A percentile compares a stretch with the other conserved stretches of the same genome.
phyloP scores from a whole-genome alignment of 108 stramenopile species.

The Skeletonema marinoi region DNA sequence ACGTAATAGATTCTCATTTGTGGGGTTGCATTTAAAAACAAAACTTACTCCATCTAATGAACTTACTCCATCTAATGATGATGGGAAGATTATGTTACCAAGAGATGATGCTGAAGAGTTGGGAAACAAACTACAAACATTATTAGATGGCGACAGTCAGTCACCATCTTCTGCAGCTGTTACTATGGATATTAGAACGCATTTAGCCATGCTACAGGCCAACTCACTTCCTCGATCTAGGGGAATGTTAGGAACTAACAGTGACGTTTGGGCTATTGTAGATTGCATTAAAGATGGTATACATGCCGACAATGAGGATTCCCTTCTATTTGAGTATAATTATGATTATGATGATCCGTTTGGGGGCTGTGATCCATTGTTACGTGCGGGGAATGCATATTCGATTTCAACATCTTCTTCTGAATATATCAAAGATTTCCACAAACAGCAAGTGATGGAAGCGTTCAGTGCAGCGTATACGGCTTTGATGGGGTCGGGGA shows the following conservation, averaged over 20 bases:
- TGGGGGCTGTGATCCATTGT: constrained; percentile 37
- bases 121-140: constrained; percentile 23
- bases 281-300: constrained; percentile 23
- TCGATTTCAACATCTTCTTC: constrained; percentile 1
- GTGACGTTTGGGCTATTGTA: constrained; percentile 30
- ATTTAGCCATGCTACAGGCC: constrained; percentile 43
- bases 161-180: constrained; percentile 12
- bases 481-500: constrained; percentile 12
- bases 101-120: constrained; percentile 26
- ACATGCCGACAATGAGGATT: constrained; percentile 17
- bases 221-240: constrained; percentile 29
- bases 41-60: background rate
- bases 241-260: constrained; percentile 19
- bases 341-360: constrained; percentile 33
- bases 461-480: constrained; percentile 29
- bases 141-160: constrained; percentile 16
- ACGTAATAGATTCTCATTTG: constrained; percentile 9
- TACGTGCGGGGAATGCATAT: constrained; percentile 28
- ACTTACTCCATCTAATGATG: background rate
- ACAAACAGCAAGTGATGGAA: constrained; percentile 11
- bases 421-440: background rate
- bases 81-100: constrained; percentile 8
- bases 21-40: constrained; percentile 25
- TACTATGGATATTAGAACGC: constrained; percentile 27
- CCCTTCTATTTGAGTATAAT: constrained; percentile 23